Percentiles rank a stretch among this genome's conserved stretches.
These are phyloP conservation scores for Aspergillus baeticus DNA, from an alignment of 495 filamentous ascomycete genomes.

Conservation along the genomic window DNA sequence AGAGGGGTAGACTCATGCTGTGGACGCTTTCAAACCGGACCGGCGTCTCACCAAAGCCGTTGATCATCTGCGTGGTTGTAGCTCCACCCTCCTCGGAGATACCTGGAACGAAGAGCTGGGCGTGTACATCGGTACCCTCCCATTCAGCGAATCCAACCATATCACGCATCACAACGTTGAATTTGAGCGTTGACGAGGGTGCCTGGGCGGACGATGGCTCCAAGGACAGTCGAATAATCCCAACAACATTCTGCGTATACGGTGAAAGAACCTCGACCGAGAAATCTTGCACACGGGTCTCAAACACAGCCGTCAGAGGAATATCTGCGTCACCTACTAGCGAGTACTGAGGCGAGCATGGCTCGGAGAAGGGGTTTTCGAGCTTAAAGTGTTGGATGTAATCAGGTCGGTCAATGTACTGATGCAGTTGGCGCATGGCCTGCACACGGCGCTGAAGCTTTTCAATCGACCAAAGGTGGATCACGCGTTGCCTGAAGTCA, in stretches of 20 bases:
- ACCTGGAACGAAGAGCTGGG: slow-evolving; percentile 91
- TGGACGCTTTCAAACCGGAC: slow-evolving; percentile 96
- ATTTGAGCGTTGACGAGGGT: slow-evolving; percentile 89
- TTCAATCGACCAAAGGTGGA: slow-evolving; percentile 92
- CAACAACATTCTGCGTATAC: slow-evolving; percentile 86
- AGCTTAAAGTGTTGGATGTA: slow-evolving; percentile 70
- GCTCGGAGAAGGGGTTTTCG: slow-evolving; percentile 78
- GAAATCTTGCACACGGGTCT: slow-evolving; percentile 93
- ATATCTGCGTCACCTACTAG: slow-evolving; percentile 93
- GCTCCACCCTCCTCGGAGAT: slow-evolving; percentile 90
- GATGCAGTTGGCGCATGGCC: slow-evolving; percentile 93
- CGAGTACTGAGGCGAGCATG: slow-evolving; percentile 87
- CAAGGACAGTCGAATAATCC: slow-evolving; percentile 84
- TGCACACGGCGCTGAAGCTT: slow-evolving; percentile 86
- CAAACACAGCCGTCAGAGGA: slow-evolving; percentile 89
- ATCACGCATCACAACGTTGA: slow-evolving; percentile 98
- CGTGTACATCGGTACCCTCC: slow-evolving; percentile 93
- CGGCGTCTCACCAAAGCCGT: slow-evolving; percentile 90
- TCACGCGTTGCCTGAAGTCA: slow-evolving; percentile 83
- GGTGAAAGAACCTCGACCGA: slow-evolving; percentile 84
- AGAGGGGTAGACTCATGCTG: slow-evolving; percentile 95
- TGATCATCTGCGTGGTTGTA: slow-evolving; percentile 91
- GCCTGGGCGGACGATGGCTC: slow-evolving; percentile 94
- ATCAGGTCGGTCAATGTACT: slow-evolving; percentile 92
- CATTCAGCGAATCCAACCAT: slow-evolving; percentile 94